Conservation (phyloP, 257 asterid species). For the Ballota nigra region DNA sequence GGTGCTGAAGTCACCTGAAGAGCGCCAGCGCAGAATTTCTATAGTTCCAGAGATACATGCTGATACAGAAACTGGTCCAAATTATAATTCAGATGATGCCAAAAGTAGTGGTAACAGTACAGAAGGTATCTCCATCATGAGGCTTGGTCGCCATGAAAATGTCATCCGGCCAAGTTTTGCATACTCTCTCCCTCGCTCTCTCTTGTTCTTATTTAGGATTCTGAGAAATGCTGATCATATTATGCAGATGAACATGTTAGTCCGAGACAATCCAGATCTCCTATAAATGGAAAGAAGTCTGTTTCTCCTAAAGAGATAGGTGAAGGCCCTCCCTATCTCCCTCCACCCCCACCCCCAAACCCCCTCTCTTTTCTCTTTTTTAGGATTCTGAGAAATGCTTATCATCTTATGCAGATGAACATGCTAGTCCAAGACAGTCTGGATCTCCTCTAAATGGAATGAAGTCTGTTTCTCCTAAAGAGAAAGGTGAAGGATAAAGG, state of each 20-base stretch:
- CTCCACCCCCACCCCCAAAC: too few relatives aligned
- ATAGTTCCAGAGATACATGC: conserved; percentile 63
- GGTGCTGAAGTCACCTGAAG: conserved; percentile 61
- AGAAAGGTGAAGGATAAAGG: conserved; percentile 29
- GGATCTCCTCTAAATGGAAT: conserved; percentile 22
- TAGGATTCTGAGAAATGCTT: conserved; percentile 14
- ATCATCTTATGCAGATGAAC: conserved; percentile 32
- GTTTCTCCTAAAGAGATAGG: conserved; percentile 32
- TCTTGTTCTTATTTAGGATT: background rate
- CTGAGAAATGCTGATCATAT: conserved; percentile 13
- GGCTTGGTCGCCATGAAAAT: background rate
- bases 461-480: conserved; percentile 24
- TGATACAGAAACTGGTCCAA: conserved; percentile 65
- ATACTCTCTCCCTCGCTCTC: background rate
- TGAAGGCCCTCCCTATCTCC: too few relatives aligned
- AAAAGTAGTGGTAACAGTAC: conserved; percentile 30
- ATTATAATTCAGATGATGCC: conserved; percentile 55
- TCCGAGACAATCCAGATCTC: conserved; percentile 23
- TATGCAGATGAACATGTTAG: conserved; percentile 31
- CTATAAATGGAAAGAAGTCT: conserved; percentile 23
- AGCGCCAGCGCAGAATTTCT: conserved; percentile 51
- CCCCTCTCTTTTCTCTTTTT: background rate
- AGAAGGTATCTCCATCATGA: conserved; percentile 35
- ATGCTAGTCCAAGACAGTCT: conserved; percentile 21
- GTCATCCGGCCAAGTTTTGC: background rate